phyloP scores from a whole-genome alignment of 306 rosid species.

The Heteromeles arbutifolia region DNA sequence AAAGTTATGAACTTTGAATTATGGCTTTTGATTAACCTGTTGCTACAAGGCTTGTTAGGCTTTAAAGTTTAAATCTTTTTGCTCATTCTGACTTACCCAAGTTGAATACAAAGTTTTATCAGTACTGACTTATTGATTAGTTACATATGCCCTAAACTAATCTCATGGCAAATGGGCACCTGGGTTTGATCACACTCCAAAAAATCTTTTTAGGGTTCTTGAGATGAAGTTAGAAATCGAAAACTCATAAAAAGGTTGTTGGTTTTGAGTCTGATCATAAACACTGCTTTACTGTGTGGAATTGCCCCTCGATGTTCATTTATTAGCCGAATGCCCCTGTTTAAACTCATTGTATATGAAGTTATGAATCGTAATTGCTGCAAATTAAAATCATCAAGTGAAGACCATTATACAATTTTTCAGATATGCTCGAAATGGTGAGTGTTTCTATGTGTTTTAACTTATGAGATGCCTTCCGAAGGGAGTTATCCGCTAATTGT shows the following conservation, averaged over 20 bases:
- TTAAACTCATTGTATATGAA: background rate
- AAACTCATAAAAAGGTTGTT: background rate
- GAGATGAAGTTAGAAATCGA: background rate
- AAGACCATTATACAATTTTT: background rate
- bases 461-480: background rate
- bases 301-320: background rate
- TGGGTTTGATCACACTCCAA: background rate
- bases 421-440: background rate
- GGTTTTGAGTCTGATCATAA: background rate
- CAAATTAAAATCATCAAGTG: background rate
- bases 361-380: background rate
- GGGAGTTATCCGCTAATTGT: constrained; percentile 9
- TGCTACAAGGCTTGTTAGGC: background rate
- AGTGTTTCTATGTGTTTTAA: background rate
- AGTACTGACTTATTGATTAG: background rate
- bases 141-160: background rate
- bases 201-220: background rate
- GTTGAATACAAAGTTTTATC: background rate
- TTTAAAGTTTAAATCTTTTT: background rate
- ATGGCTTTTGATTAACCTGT: background rate
- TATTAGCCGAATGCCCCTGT: background rate
- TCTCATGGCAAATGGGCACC: background rate
- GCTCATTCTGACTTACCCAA: background rate
- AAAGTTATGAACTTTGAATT: background rate
- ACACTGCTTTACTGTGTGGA: background rate